Conservation (phyloP, 1,139 yeast species). For the Kurtzmaniella quercitrusa region DNA sequence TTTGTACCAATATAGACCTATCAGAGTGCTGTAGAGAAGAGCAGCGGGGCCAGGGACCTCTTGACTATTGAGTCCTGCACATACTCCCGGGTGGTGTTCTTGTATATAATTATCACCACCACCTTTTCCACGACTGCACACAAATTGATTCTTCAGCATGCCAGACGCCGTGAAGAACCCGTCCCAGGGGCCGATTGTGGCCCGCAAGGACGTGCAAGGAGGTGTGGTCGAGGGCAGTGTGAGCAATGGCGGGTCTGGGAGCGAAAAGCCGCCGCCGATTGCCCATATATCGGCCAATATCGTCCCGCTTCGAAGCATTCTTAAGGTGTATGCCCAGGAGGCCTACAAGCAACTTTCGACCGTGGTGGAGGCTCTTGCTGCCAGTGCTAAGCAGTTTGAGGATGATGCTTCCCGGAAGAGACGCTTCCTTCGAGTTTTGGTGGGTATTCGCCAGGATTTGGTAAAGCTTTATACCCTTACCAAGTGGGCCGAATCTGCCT, state of each 20-base stretch:
- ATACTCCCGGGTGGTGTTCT: too few relatives aligned
- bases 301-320: constrained; percentile 55
- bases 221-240: constrained; percentile 1
- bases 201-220: not conserved
- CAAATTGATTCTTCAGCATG: not conserved
- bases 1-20: not conserved
- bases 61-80: too few relatives aligned
- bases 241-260: not conserved
- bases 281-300: constrained; percentile 78
- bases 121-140: not conserved
- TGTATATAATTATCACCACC: not conserved
- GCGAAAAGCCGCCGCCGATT: constrained; percentile 28
- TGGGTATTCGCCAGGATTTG: constrained; percentile 73
- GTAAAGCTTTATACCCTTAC: constrained; percentile 77
- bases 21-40: too few relatives aligned
- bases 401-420: constrained; percentile 63
- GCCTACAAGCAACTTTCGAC: constrained; percentile 63
- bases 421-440: constrained; percentile 61
- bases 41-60: too few relatives aligned
- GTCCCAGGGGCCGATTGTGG: constrained; percentile 4
- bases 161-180: not conserved
- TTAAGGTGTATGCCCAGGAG: constrained; percentile 57
- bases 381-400: constrained; percentile 27
- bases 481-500: constrained; percentile 78
- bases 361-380: constrained; percentile 53